Percentiles rank a stretch among this genome's conserved stretches.
phyloP scores from a whole-genome alignment of 2,329 filamentous ascomycete genomes.

The Xylaria sp. region DNA sequence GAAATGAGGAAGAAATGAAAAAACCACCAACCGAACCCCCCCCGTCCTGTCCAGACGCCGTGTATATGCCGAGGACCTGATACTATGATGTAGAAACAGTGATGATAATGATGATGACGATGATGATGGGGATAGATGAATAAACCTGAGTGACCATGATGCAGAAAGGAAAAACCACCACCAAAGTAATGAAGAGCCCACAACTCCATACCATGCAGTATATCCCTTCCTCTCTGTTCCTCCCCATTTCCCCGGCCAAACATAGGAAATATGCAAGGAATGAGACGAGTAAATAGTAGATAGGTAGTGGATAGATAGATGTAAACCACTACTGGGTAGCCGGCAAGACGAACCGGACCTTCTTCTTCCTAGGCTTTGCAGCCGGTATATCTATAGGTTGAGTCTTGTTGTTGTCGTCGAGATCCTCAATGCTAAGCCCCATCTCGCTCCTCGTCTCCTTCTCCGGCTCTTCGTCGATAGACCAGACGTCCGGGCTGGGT shows the following conservation, averaged over 20 bases:
- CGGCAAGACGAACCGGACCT: constrained; percentile 66
- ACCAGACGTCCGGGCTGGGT: constrained; percentile 70
- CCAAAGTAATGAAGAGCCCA: constrained; percentile 16
- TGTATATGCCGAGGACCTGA: constrained; percentile 32
- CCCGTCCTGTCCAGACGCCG: constrained; percentile 19
- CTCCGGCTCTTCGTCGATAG: constrained; percentile 69
- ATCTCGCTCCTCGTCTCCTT: constrained; percentile 62
- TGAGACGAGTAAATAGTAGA: constrained; percentile 2
- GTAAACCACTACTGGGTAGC: constrained; percentile 51
- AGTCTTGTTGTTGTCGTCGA: constrained; percentile 46
- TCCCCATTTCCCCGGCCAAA: not conserved
- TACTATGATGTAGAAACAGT: constrained; percentile 21
- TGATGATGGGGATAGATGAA: constrained; percentile 6
- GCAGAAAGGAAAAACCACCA: constrained; percentile 12
- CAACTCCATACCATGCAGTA: constrained; percentile 37
- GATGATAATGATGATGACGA: constrained; percentile 8
- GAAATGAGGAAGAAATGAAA: not conserved
- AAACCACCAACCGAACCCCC: not conserved
- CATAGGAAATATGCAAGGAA: constrained; percentile 24
- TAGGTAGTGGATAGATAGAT: not conserved
- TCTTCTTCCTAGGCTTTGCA: constrained; percentile 68
- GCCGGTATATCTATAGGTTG: constrained; percentile 55
- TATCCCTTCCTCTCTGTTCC: not conserved
- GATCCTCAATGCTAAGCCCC: constrained; percentile 51
- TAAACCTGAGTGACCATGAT: constrained; percentile 25